A percentile compares a stretch with the other conserved stretches of the same genome.
Evolutionary conservation across 192 early-diverging fungal species (phyloP).

Genomic region (Coemansia sp.): DNA sequence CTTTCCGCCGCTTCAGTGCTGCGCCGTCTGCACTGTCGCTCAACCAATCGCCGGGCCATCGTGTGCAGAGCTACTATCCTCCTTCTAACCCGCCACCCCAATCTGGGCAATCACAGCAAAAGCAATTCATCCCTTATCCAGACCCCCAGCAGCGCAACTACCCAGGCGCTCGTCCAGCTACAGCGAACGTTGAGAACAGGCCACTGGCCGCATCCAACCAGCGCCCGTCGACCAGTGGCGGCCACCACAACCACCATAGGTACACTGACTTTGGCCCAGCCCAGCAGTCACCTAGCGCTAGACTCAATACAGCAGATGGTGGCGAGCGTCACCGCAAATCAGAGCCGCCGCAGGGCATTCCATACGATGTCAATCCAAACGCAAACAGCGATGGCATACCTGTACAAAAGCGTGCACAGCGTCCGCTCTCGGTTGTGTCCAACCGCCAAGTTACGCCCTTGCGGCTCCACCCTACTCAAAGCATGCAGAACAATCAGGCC

Average conservation of each 20-base stretch:
- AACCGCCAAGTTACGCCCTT: conserved; percentile 38
- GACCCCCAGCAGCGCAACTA: conserved; percentile 13
- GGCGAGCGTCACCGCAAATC: conserved; percentile 39
- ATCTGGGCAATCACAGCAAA: conserved; percentile 10
- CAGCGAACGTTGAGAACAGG: conserved; percentile 20
- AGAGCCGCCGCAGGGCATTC: conserved; percentile 33
- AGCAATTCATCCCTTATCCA: not conserved
- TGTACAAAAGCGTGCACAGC: conserved; percentile 21
- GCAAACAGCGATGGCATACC: not conserved
- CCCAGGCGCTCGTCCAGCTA: conserved; percentile 20
- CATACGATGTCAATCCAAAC: conserved; percentile 14
- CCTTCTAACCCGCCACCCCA: conserved; percentile 18
- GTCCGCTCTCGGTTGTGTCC: conserved; percentile 37
- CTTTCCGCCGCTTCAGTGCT: conserved; percentile 45
- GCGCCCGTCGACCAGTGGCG: conserved; percentile 45
- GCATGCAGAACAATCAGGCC: conserved; percentile 25
- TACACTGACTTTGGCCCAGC: conserved; percentile 44
- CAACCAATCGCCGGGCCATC: conserved; percentile 20
- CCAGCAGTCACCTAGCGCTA: conserved; percentile 10
- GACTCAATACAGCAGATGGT: conserved; percentile 9
- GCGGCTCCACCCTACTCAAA: conserved; percentile 35
- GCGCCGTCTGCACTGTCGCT: conserved; percentile 41
- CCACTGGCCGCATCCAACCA: conserved; percentile 15
- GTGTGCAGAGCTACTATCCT: conserved; percentile 37
- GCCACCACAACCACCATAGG: conserved; percentile 25